phyloP scores from a whole-genome alignment of 176 grass and related monocot species.

The Oryza glaberrima region DNA sequence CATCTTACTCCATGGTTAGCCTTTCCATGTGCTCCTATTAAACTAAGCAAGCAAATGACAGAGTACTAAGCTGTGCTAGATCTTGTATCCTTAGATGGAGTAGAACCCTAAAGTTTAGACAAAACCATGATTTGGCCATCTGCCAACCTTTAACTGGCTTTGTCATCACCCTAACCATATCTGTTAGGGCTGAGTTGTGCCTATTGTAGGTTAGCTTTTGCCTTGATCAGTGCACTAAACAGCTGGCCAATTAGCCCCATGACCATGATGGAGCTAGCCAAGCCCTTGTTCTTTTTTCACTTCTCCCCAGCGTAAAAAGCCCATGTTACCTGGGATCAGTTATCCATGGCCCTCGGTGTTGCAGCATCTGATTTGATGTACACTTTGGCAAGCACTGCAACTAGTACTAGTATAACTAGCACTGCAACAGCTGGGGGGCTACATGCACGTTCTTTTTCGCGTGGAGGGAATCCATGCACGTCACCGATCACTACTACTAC shows the following conservation, averaged over 20 bases:
- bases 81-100: constrained; percentile 61
- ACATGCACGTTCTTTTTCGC: constrained; percentile 47
- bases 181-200: constrained; percentile 40
- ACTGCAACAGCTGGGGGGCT: constrained; percentile 43
- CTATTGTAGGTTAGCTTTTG: constrained; percentile 24
- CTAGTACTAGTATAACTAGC: not conserved
- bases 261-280: constrained; percentile 7
- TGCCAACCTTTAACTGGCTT: constrained; percentile 17
- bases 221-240: constrained; percentile 42
- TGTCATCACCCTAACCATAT: constrained; percentile 28
- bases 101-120: constrained; percentile 62
- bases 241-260: constrained; percentile 27
- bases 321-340: constrained; percentile 59
- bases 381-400: constrained; percentile 26
- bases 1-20: constrained; percentile 14
- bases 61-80: constrained; percentile 37
- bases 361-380: constrained; percentile 61
- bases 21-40: constrained; percentile 40
- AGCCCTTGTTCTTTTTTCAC: not conserved
- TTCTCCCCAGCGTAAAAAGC: constrained; percentile 40
- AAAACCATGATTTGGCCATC: constrained; percentile 49
- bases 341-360: constrained; percentile 50
- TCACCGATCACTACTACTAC: constrained; percentile 20
- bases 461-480: constrained; percentile 64
- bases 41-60: constrained; percentile 38